Evolutionary conservation across 208 protist species (phyloP).

Genomic region (Wallacemonas sp.): DNA sequence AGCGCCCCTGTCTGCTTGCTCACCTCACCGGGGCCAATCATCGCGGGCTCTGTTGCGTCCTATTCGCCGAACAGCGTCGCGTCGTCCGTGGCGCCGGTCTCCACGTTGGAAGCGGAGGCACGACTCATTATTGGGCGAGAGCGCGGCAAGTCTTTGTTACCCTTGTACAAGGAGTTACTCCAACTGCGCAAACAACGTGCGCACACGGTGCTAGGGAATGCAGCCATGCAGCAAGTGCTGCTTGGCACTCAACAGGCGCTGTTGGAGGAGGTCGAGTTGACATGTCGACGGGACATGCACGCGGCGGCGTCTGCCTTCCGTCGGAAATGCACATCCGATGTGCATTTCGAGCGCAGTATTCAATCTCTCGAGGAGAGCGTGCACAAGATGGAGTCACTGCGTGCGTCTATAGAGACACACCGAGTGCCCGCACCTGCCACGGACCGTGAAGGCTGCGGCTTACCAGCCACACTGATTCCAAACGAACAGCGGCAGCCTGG

Average conservation of each 20-base stretch:
- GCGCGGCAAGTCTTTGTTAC: constrained; percentile 30
- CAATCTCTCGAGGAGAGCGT: constrained; percentile 5
- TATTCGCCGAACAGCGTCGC: no score
- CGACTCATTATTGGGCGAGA: constrained; percentile 46
- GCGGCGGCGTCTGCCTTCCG: background rate
- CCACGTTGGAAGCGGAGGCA: constrained; percentile 31
- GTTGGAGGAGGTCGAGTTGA: constrained; percentile 19
- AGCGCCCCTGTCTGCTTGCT: background rate
- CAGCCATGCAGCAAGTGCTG: constrained; percentile 14
- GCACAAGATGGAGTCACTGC: background rate
- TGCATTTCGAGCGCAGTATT: background rate
- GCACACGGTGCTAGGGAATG: constrained; percentile 12
- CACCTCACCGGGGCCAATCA: no score
- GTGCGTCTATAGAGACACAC: background rate
- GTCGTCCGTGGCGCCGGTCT: background rate
- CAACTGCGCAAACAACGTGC: constrained; percentile 30
- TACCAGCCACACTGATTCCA: background rate
- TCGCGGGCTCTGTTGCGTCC: no score
- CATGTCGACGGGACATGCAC: background rate
- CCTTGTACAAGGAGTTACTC: constrained; percentile 61
- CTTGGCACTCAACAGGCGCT: constrained; percentile 18
- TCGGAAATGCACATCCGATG: background rate
- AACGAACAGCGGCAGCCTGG: constrained; percentile 7
- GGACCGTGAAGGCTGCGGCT: background rate
- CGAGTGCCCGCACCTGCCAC: no score